phyloP scores from a whole-genome alignment of 441 rosid species.

The Pelargonium fulgidum region DNA sequence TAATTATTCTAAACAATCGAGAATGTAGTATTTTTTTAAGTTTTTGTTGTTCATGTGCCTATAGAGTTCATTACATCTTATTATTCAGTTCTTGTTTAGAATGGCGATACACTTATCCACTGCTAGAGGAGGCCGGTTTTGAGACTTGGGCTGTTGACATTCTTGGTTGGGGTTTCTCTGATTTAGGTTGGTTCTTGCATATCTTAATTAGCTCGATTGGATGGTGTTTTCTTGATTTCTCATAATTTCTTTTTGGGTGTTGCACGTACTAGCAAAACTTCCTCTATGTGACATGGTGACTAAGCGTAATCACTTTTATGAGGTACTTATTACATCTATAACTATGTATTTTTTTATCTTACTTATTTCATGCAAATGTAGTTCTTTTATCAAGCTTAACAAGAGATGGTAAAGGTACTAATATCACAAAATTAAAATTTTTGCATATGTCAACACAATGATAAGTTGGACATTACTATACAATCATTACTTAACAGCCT shows the following conservation, averaged over 20 bases:
- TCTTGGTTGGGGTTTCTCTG: constrained; percentile 97
- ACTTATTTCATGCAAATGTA: neutral
- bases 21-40: constrained; percentile 8
- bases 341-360: neutral
- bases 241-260: neutral
- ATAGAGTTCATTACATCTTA: constrained; percentile 9
- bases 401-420: neutral
- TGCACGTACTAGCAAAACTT: constrained; percentile 34
- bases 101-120: constrained; percentile 76
- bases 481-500: neutral
- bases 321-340: constrained; percentile 34
- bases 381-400: neutral
- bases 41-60: neutral
- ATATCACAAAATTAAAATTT: no score
- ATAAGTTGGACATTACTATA: neutral
- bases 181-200: constrained; percentile 48
- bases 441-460: neutral
- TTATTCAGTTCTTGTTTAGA: constrained; percentile 83
- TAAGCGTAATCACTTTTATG: constrained; percentile 72
- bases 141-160: constrained; percentile 88
- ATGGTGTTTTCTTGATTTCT: neutral
- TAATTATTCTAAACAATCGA: constrained; percentile 7
- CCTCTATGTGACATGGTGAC: constrained; percentile 60
- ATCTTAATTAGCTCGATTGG: constrained; percentile 9
- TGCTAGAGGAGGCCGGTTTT: constrained; percentile 79